A percentile compares a stretch with the other conserved stretches of the same genome.
Conservation (phyloP, 2,329 filamentous ascomycete genomes). For the Pleurostoma richardsiae region DNA sequence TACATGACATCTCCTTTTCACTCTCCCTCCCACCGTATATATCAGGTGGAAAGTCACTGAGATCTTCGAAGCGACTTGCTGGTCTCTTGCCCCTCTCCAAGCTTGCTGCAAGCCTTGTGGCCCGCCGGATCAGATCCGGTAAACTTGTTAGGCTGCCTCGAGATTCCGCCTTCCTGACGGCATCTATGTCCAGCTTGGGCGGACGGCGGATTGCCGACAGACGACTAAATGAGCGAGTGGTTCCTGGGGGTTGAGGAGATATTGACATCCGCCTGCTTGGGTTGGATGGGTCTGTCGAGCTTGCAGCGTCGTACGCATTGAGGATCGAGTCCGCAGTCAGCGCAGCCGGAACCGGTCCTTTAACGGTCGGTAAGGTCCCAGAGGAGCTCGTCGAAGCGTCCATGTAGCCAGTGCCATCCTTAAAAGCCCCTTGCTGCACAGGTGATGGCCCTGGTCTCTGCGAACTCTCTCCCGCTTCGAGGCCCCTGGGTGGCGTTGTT, state of each 20-base stretch:
- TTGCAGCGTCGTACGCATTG: constrained; percentile 44
- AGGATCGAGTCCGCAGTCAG: constrained; percentile 42
- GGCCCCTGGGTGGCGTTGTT: constrained; percentile 18
- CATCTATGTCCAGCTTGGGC: constrained; percentile 74
- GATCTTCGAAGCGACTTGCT: constrained; percentile 51
- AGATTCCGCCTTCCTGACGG: constrained; percentile 73
- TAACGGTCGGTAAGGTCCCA: constrained; percentile 28
- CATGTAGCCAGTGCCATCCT: constrained; percentile 38
- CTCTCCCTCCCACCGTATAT: constrained; percentile 29
- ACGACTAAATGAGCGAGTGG: constrained; percentile 30
- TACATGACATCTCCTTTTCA: constrained; percentile 35
- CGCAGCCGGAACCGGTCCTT: constrained; percentile 14
- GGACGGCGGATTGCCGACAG: constrained; percentile 58
- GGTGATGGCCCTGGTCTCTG: constrained; percentile 29
- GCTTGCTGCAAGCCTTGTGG: constrained; percentile 80
- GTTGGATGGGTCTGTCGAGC: constrained; percentile 33
- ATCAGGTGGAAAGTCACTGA: constrained; percentile 45
- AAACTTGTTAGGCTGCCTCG: constrained; percentile 89
- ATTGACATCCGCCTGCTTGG: constrained; percentile 12
- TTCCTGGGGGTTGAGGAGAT: constrained; percentile 13
- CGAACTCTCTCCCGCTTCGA: constrained; percentile 17
- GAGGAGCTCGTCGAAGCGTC: constrained; percentile 43
- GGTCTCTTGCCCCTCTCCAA: constrained; percentile 75
- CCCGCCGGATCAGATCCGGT: constrained; percentile 83
- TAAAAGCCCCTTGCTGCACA: constrained; percentile 31